These are phyloP conservation scores for Lagenaria siceraria DNA, from an alignment of 306 rosid species.

Conservation along the genomic window DNA sequence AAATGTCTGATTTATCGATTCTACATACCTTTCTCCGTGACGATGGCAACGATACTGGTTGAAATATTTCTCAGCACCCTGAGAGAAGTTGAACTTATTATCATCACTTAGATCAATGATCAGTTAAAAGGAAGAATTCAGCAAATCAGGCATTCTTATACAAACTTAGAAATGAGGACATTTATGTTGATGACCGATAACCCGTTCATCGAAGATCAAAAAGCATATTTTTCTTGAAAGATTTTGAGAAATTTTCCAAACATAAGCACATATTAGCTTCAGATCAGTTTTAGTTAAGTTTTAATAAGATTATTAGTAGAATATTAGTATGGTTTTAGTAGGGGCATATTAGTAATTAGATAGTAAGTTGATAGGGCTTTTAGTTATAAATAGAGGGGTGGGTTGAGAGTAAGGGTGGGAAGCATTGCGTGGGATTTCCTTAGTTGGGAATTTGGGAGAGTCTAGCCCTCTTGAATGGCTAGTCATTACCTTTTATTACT, in stretches of 20 bases:
- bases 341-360: too few relatives aligned
- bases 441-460: too few relatives aligned
- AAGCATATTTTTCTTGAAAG: background rate
- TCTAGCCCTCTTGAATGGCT: too few relatives aligned
- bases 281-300: background rate
- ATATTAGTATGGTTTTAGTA: too few relatives aligned
- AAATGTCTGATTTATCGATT: background rate
- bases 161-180: background rate
- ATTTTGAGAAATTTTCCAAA: background rate
- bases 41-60: background rate
- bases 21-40: background rate
- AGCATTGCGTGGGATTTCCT: too few relatives aligned
- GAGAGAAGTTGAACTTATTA: background rate
- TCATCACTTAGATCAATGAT: background rate
- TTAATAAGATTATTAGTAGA: too few relatives aligned
- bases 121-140: background rate
- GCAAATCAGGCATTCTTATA: background rate
- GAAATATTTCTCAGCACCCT: conserved; percentile 4
- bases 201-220: background rate
- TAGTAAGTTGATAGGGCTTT: too few relatives aligned
- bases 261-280: background rate
- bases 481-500: too few relatives aligned
- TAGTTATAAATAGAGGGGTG: too few relatives aligned
- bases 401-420: too few relatives aligned
- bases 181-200: background rate